phyloP scores from a whole-genome alignment of 176 grass and related monocot species.

The Paspalum vaginatum region DNA sequence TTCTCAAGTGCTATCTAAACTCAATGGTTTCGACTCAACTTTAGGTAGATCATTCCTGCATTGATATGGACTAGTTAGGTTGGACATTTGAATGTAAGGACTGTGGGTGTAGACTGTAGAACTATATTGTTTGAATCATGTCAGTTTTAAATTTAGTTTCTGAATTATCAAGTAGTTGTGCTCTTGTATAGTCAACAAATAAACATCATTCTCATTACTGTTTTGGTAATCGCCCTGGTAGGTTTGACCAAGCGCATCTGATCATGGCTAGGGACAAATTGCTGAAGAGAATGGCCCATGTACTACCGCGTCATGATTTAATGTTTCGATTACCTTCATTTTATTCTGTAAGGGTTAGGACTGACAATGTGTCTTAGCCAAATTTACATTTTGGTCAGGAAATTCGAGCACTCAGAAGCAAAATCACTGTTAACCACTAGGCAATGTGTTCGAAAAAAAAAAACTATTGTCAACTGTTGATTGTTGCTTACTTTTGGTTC shows the following conservation, averaged over 20 bases:
- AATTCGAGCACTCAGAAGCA: too few species aligned
- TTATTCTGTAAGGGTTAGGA: not conserved
- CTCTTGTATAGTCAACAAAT: not conserved
- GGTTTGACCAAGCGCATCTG: constrained; percentile 83
- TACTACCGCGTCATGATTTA: constrained; percentile 29
- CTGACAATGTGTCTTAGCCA: not conserved
- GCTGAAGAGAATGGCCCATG: constrained; percentile 43
- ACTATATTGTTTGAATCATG: not conserved
- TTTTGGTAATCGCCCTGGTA: constrained; percentile 57
- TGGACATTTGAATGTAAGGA: not conserved
- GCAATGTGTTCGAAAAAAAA: too few species aligned
- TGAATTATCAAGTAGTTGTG: not conserved
- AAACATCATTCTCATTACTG: constrained; percentile 30
- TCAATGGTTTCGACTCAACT: not conserved
- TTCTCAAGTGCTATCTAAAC: not conserved
- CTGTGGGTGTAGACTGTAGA: not conserved
- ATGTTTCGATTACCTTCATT: constrained; percentile 23
- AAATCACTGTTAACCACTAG: too few species aligned
- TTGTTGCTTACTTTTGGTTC: not conserved
- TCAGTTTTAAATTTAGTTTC: too few species aligned
- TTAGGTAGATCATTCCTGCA: not conserved
- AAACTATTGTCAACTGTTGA: too few species aligned
- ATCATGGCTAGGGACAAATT: constrained; percentile 50
- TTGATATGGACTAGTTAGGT: not conserved
- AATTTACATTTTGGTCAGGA: too few species aligned